These are phyloP conservation scores for Micractinium conductrix DNA, from an alignment of 139 green algal species.

Conservation along the genomic window DNA sequence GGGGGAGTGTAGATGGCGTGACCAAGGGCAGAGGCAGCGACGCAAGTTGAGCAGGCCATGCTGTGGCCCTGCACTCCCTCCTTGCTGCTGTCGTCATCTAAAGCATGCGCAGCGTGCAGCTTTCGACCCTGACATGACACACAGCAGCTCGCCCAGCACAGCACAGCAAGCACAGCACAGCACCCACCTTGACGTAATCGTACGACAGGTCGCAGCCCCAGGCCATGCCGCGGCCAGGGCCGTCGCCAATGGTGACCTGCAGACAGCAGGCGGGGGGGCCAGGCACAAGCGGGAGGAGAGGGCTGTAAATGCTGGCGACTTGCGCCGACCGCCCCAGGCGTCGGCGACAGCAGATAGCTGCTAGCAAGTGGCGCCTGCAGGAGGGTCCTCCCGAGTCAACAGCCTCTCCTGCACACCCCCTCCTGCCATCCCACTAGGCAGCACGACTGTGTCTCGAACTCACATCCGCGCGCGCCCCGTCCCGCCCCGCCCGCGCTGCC, in stretches of 20 bases:
- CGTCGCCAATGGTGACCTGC: slow-evolving; percentile 58
- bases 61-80: not conserved
- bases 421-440: too few species aligned
- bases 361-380: too few species aligned
- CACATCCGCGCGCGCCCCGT: too few species aligned
- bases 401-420: too few species aligned
- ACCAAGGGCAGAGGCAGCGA: not conserved
- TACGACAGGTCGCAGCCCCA: slow-evolving; percentile 91
- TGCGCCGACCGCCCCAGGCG: too few species aligned
- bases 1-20: slow-evolving; percentile 22
- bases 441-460: too few species aligned
- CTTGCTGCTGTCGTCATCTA: not conserved
- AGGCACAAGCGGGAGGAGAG: not conserved
- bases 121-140: too few species aligned
- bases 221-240: slow-evolving; percentile 69
- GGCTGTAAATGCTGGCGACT: too few species aligned
- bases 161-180: too few species aligned
- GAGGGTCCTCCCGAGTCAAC: too few species aligned
- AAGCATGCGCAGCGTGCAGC: not conserved
- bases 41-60: not conserved
- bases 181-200: slow-evolving; percentile 88
- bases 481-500: not conserved
- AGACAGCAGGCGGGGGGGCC: not conserved
- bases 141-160: too few species aligned
- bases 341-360: not conserved